phyloP scores from a whole-genome alignment of 2,329 filamentous ascomycete genomes.

The Verticillium zaregamsianum region DNA sequence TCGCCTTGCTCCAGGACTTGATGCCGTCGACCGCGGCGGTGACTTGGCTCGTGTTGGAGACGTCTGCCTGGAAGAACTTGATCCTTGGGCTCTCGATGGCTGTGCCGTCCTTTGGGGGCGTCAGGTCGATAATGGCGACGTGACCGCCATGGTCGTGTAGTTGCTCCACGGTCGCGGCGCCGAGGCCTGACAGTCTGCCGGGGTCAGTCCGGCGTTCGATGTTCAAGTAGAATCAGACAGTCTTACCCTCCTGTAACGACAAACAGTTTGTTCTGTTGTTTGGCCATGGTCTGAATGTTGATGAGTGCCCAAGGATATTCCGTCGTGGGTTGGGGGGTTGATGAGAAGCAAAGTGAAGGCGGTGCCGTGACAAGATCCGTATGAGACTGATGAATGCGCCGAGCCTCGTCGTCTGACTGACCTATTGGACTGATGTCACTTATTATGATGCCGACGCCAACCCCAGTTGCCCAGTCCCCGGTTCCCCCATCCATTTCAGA shows the following conservation, averaged over 20 bases:
- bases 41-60: constrained; percentile 62
- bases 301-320: too few relatives aligned
- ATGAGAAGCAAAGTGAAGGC: too few relatives aligned
- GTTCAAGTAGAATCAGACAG: not conserved
- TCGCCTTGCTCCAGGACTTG: constrained; percentile 58
- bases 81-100: constrained; percentile 48
- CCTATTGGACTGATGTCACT: too few relatives aligned
- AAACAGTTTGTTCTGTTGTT: constrained; percentile 34
- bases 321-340: too few relatives aligned
- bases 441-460: not conserved
- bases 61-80: constrained; percentile 66
- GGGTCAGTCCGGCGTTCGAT: not conserved
- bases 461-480: too few relatives aligned
- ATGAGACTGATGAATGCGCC: too few relatives aligned
- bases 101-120: constrained; percentile 49
- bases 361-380: too few relatives aligned
- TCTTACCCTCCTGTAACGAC: constrained; percentile 65
- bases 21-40: constrained; percentile 54
- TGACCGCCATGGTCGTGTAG: constrained; percentile 48
- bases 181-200: constrained; percentile 55
- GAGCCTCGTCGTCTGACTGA: too few relatives aligned
- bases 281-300: not conserved
- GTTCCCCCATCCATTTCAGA: not conserved
- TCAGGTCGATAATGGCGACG: constrained; percentile 54
- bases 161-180: constrained; percentile 52